Base-by-base conservation (phyloP, 805 yeast genomes). In the Myxozyma sirexii region DNA sequence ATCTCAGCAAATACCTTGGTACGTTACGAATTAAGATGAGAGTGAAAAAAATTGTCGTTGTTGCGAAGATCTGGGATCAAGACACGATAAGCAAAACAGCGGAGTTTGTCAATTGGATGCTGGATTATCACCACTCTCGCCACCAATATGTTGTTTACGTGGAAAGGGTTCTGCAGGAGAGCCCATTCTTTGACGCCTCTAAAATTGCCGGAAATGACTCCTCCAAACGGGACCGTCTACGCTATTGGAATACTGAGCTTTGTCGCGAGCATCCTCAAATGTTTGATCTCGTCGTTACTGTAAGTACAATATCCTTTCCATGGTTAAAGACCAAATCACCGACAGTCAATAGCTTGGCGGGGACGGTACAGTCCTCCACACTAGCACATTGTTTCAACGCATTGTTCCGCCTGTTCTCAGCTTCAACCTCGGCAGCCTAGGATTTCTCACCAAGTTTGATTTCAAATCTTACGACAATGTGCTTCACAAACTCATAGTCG, bases 351-450 rank as follows among this genome's bases (percentile, higher is more conserved):
- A 35, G 0, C 77, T 93, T 7, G 99, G 99, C 19, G 99, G 99
- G 15, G 99, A 94, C 71, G 99, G 99, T 6, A 94, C 99, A 0
- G 97, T 93, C 3, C 54, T 68, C 13, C 66, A 64, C 49, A 62
- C 70, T 3, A 60, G 69, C n/a, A 56, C 94, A 57, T 77, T 91
- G 37, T 94, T 94, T 74, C 94, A 88, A 74, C 77, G 81, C 56
- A 81, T 82, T 49, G 97, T 92, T 1, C 99, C 99, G 0, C 99
- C 99, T 0, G 90, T 93, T 1, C 79, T 94, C 65, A 61, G 70
- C 29, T 68, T 68, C 50, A 68, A 96, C 0, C 77, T 94, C 67
- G 99, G 99, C 0, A 88, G 97, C 0, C 77, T 94, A 26, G 99
- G 99, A 1, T 94, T 94, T 71, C 78, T 94, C 65, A 73, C 79